Conservation (phyloP, 106 monocot species). For the Cymbidium sinense region DNA sequence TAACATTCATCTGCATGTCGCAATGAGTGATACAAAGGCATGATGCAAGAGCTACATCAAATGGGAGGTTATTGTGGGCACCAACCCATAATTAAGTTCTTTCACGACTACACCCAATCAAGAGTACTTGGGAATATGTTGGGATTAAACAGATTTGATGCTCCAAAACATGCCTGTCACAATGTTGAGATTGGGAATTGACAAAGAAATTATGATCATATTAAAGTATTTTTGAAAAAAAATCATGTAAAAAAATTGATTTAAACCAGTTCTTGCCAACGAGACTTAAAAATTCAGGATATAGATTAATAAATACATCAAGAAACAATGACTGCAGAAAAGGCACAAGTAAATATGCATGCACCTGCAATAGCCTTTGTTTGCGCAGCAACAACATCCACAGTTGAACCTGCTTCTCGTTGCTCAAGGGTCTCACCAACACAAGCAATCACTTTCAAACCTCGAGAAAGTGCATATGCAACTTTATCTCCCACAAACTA, state of each 20-base stretch:
- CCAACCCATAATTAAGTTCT: too few relatives aligned
- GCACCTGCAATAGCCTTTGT: slow-evolving; percentile 84
- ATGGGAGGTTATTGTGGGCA: too few relatives aligned
- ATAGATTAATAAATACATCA: not conserved
- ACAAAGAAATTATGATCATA: not conserved
- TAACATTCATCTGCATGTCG: too few relatives aligned
- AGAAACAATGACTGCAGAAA: not conserved
- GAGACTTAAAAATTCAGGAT: not conserved
- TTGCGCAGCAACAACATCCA: slow-evolving; percentile 90
- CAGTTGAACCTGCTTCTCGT: slow-evolving; percentile 70
- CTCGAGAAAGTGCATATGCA: slow-evolving; percentile 82
- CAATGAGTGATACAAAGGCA: too few relatives aligned
- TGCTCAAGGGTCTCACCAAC: slow-evolving; percentile 94
- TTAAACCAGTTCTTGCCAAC: not conserved
- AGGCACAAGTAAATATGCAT: not conserved
- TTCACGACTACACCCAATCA: too few relatives aligned
- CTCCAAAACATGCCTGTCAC: not conserved
- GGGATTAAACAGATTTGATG: too few relatives aligned
- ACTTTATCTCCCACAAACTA: slow-evolving; percentile 96
- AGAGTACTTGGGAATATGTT: too few relatives aligned
- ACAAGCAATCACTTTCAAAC: slow-evolving; percentile 92
- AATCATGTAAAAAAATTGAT: not conserved
- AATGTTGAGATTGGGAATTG: not conserved
- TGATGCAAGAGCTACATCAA: too few relatives aligned
- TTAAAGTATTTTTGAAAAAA: slow-evolving; percentile 1